Conservation (phyloP, 169 alveolate genomes). For the Plasmodium fragile region DNA sequence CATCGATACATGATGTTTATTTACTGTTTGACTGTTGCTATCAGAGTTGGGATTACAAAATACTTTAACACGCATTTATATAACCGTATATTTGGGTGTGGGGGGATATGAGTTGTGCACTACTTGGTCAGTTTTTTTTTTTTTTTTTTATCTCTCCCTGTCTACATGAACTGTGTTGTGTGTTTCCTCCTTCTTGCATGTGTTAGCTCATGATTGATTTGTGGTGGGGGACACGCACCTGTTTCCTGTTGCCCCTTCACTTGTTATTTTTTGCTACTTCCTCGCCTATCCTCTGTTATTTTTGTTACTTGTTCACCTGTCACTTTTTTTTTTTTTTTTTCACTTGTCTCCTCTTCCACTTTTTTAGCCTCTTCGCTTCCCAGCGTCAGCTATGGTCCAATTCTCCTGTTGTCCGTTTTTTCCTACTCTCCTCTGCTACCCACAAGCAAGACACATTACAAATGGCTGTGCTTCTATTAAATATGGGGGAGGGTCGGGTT, state of each 20-base stretch:
- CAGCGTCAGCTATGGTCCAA: conserved; percentile 1
- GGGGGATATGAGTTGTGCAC: background rate
- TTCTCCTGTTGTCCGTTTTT: background rate
- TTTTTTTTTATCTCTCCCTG: background rate
- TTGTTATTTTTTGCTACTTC: too few species aligned
- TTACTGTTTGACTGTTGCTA: background rate
- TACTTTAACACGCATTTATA: background rate
- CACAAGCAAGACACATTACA: background rate
- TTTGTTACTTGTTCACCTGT: too few species aligned
- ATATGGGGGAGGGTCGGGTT: background rate
- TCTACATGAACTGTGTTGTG: background rate
- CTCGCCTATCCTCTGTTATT: too few species aligned
- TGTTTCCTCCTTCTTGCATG: background rate
- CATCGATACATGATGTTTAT: background rate
- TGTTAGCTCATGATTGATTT: background rate
- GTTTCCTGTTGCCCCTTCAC: background rate
- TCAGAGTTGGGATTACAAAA: background rate
- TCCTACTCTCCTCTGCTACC: conserved; percentile 11
- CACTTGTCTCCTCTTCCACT: background rate
- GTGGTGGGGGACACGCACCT: background rate
- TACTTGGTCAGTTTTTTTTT: background rate
- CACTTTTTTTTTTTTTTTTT: too few species aligned
- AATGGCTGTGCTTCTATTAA: background rate
- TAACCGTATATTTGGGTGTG: background rate
- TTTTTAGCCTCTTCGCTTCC: background rate